These are phyloP conservation scores for Sicyos baderoa DNA, from an alignment of 306 rosid genomes.

Conservation along the genomic window DNA sequence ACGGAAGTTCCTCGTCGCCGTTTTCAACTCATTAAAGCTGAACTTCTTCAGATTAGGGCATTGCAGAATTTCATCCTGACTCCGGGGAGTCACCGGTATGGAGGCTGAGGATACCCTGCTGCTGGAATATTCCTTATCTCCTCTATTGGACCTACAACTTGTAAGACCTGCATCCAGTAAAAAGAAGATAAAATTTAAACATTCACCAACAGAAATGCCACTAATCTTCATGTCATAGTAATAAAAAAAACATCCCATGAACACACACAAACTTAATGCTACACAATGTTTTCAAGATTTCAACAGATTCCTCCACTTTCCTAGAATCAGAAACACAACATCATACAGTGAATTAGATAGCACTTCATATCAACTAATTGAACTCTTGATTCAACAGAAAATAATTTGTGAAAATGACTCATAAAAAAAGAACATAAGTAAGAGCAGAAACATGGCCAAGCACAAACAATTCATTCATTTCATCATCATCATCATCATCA, in stretches of 20 bases:
- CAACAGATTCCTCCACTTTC: not conserved
- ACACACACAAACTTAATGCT: not conserved
- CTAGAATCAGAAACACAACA: not conserved
- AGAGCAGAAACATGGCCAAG: not conserved
- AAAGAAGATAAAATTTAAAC: not conserved
- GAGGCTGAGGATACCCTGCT: constrained; percentile 60
- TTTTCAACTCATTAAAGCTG: constrained; percentile 53
- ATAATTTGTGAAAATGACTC: not conserved
- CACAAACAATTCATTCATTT: not conserved
- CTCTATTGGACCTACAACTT: constrained; percentile 66
- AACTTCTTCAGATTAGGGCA: constrained; percentile 62
- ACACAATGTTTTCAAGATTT: not conserved
- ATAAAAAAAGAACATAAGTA: no score
- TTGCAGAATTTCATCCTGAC: constrained; percentile 72
- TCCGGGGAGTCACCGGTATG: constrained; percentile 51
- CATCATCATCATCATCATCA: not conserved
- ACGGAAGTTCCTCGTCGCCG: constrained; percentile 81
- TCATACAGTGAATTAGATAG: not conserved
- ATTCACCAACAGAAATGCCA: not conserved
- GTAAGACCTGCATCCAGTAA: constrained; percentile 17
- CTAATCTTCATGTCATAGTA: not conserved
- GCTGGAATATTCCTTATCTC: constrained; percentile 41
- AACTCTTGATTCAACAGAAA: not conserved
- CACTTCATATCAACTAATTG: not conserved
- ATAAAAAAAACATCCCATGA: not conserved